Base-by-base conservation (phyloP, 225 moss, liverwort and hornwort species). In the Marchantia polymorpha region DNA sequence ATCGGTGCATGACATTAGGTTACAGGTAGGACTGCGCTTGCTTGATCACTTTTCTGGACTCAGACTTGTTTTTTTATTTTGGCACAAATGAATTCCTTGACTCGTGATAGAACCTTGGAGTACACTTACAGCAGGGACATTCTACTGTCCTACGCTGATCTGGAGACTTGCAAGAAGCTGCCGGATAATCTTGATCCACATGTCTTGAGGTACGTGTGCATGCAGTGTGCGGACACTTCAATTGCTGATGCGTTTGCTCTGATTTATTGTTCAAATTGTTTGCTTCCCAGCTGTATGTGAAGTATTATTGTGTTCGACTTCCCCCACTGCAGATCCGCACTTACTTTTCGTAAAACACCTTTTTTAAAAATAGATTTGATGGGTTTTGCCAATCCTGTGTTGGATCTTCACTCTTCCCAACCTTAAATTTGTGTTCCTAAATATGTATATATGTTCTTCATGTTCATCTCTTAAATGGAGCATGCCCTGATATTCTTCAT, bases 111-210 rank as follows among this genome's bases (percentile, higher is more conserved):
- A 85, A 69, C 67, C 26, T 55, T 88, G 85, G 81, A 84, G 74
- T 74, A 85, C 53, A 83, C 78, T 14, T 99, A 99, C 81, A 88
- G 89, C 52, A 95, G 86, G 81, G 93, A 91, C 68, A 74, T 86
- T 26, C 90, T 99, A 58, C 82, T 99, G 86, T 83, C 93, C 23
- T 93, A 93, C 78, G 88, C 99, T 81, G 89, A 81, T 84, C 90
- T 90, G 79, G 92, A 92, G 80, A 87, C 77, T 64, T 99, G 99
- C 81, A 95, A 91, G 87, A 86, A 83, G 81, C 89, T 92, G 64
- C 95, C 95, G 27, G 92, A 93, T 80, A 89, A 82, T 86, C 91
- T 99, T 73, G 95, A 99, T 84, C 87, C 93, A 88, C 88, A 87
- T 86, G 83, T 99, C 77, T 94, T 92, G 91, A 95, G 95, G 99